Conservation (phyloP, 768 basidiomycete species). For the Hygrophorus pudorinus region DNA sequence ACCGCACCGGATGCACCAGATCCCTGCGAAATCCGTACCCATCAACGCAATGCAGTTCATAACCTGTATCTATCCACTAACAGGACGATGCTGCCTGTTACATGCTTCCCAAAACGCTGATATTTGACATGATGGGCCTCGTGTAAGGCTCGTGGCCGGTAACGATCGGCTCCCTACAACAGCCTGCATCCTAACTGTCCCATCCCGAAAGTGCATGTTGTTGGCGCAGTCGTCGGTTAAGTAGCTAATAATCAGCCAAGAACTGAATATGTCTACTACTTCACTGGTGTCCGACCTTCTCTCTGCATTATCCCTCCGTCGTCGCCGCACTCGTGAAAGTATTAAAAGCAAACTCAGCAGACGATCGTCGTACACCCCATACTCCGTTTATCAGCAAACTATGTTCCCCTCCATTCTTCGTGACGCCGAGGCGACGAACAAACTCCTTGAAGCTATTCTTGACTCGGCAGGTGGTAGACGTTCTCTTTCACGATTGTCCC, state of each 20-base stretch:
- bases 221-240: conserved; percentile 31
- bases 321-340: conserved; percentile 22
- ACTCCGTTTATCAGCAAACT: conserved; percentile 37
- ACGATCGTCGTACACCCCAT: conserved; percentile 26
- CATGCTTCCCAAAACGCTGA: too few species aligned
- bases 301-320: conserved; percentile 22
- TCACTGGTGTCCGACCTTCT: conserved; percentile 28
- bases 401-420: conserved; percentile 47
- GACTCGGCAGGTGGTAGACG: conserved; percentile 57
- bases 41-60: too few species aligned
- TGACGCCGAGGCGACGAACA: conserved; percentile 48
- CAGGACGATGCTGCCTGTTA: too few species aligned
- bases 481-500: conserved; percentile 57
- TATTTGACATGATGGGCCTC: not conserved
- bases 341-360: conserved; percentile 9
- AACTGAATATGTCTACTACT: conserved; percentile 24
- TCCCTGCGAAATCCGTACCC: not conserved
- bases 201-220: conserved; percentile 28
- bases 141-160: not conserved
- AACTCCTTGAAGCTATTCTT: conserved; percentile 36
- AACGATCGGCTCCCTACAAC: not conserved
- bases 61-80: too few species aligned
- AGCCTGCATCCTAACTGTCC: not conserved
- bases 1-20: not conserved
- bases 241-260: conserved; percentile 23